phyloP scores from a whole-genome alignment of 768 basidiomycete species.

The Psilocybe cyanescens region DNA sequence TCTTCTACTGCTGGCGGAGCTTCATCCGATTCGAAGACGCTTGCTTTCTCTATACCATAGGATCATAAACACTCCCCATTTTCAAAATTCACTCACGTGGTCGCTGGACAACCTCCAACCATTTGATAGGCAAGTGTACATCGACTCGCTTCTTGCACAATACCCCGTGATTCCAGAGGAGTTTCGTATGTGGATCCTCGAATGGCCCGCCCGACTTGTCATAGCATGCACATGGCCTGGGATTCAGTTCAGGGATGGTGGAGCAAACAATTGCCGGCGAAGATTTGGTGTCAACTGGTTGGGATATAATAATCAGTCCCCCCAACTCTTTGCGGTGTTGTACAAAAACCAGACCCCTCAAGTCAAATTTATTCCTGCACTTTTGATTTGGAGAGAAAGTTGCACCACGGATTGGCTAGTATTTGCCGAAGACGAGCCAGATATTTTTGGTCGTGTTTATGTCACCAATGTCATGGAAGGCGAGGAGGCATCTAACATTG shows the following conservation, averaged over 20 bases:
- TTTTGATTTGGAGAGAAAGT: conserved; percentile 3
- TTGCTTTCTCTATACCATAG: neutral
- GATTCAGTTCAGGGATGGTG: neutral
- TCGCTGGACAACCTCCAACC: neutral
- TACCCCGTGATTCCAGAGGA: conserved; percentile 3
- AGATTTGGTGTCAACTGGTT: conserved; percentile 4
- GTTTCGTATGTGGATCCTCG: conserved; percentile 10
- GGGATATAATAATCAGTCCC: neutral
- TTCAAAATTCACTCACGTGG: neutral
- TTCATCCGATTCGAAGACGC: neutral
- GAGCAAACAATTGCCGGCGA: neutral
- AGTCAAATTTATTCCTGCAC: neutral
- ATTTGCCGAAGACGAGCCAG: neutral
- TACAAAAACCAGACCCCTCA: neutral
- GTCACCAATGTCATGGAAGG: neutral
- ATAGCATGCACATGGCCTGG: conserved; percentile 11
- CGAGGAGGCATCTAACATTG: neutral
- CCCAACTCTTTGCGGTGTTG: neutral
- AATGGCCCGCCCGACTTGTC: conserved; percentile 5
- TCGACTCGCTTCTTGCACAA: neutral
- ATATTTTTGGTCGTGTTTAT: neutral
- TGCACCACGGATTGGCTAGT: neutral
- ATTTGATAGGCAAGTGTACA: conserved; percentile 9
- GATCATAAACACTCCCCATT: neutral
- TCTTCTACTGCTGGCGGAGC: neutral